Conservation (phyloP, 495 filamentous ascomycete genomes). For the Penicillium steckii region DNA sequence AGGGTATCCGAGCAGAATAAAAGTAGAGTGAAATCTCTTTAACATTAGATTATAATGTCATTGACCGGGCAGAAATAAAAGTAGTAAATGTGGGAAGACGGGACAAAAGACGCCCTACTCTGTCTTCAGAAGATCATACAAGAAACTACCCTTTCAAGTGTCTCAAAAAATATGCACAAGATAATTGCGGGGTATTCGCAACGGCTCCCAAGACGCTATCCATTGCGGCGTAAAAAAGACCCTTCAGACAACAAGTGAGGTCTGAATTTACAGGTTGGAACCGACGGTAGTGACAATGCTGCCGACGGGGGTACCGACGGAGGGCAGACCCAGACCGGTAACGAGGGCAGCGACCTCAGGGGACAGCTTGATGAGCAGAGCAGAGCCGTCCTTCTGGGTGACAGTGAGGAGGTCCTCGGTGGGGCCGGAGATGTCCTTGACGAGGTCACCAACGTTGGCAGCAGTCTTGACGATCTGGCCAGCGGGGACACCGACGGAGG, state of each 20-base stretch:
- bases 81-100: constrained; percentile 1
- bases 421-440: constrained; percentile 32
- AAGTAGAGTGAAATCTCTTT: background rate
- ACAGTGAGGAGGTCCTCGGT: constrained; percentile 34
- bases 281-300: constrained; percentile 37
- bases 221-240: constrained; percentile 22
- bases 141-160: constrained; percentile 14
- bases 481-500: constrained; percentile 28
- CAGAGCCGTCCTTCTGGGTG: constrained; percentile 28
- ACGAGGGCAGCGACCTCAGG: constrained; percentile 33
- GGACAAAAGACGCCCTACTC: background rate
- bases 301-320: constrained; percentile 30
- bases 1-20: background rate
- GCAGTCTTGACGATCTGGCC: constrained; percentile 37
- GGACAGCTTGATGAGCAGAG: constrained; percentile 39
- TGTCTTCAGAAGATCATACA: constrained; percentile 11
- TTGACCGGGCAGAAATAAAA: constrained; percentile 2
- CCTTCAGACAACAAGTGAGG: constrained; percentile 1
- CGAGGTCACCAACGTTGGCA: constrained; percentile 35
- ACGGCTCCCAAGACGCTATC: constrained; percentile 21
- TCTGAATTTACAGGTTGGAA: constrained; percentile 32
- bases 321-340: constrained; percentile 37
- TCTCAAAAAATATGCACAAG: constrained; percentile 21
- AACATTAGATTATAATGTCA: constrained; percentile 3
- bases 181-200: constrained; percentile 16